Base-by-base conservation (phyloP, 1,284 basidiomycete genomes). In the Fistulinella cinereoalba region DNA sequence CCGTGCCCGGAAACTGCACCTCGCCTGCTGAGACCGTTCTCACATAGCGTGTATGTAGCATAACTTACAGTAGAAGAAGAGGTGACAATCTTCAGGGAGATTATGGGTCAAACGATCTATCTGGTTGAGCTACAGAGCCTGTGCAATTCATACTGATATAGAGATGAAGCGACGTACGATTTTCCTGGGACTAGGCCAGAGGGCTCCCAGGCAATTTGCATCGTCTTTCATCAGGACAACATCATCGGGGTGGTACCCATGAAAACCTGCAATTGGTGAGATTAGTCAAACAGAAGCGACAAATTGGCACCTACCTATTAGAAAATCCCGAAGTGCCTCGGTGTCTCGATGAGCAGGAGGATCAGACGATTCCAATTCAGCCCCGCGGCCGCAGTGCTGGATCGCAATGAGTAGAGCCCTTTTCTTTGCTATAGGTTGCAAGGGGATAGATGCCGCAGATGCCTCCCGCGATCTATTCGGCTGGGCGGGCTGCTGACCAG, bases 31-130 rank as follows among this genome's bases (percentile, higher is more conserved):
- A 29, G 33, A 16, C n/a, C 12, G 21, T 29, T 33, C 13, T 18
- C 6, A 7, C 11, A 10, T 13, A 12, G 34, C n/a, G n/a, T n/a
- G 23, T 6, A 2, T 13, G 11, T 6, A 13, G 16, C 8, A 25
- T 0, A 8, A 46, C 68, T 16, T 45, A 67, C 73, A 74, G 41
- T 67, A 69, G 44, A 74, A 70, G 24, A 70, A 61, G 22, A 71
- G 66, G n/a, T 53, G 60, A 28, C 70, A 68, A 1, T 64, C 57
- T 3, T 66, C 51, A 8, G 54, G 40, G 2, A 65, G 55, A 12
- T 55, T 56, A 0, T 48, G 36, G 1, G 65, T 62, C 6, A 74
- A 49, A 9, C 23, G 38, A 1, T 53, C 33, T 13, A 74, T 61
- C 46, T 70, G 58, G 2, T 6, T 29, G 5, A 61, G 29, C 59